Evolutionary conservation across 805 yeast genomes (phyloP).

Genomic region (Hanseniaspora guilliermondii): DNA sequence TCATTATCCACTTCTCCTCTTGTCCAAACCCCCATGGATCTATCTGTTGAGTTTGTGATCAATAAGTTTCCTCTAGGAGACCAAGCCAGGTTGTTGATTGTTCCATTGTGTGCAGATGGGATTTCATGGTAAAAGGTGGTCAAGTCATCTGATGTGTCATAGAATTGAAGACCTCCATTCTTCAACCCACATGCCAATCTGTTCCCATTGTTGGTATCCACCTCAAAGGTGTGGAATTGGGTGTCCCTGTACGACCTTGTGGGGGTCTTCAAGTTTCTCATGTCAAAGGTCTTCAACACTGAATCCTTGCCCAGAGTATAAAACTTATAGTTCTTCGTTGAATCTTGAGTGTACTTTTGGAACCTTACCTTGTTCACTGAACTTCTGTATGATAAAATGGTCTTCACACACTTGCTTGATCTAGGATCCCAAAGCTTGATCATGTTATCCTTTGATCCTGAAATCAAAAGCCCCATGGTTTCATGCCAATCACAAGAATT

Average conservation of each 20-base stretch:
- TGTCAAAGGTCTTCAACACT: slow-evolving; percentile 75
- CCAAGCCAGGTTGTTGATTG: slow-evolving; percentile 77
- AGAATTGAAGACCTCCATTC: slow-evolving; percentile 78
- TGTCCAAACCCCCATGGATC: slow-evolving; percentile 88
- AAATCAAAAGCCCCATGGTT: slow-evolving; percentile 65
- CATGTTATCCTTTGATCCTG: slow-evolving; percentile 91
- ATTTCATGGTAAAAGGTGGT: slow-evolving; percentile 37
- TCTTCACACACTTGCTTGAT: slow-evolving; percentile 55
- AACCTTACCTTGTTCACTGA: slow-evolving; percentile 78
- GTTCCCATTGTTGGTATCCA: slow-evolving; percentile 85
- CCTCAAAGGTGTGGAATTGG: slow-evolving; percentile 72
- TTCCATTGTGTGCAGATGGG: slow-evolving; percentile 90
- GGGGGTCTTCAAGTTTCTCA: slow-evolving; percentile 56
- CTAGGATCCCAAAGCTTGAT: slow-evolving; percentile 96
- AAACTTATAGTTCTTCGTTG: slow-evolving; percentile 36
- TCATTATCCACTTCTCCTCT: slow-evolving; percentile 55
- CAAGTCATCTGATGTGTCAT: slow-evolving; percentile 22
- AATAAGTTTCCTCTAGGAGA: slow-evolving; percentile 90
- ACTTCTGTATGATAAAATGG: slow-evolving; percentile 85
- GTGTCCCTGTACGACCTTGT: slow-evolving; percentile 34
- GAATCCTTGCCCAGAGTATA: slow-evolving; percentile 78
- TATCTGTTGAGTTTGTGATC: slow-evolving; percentile 87
- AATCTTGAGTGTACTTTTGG: slow-evolving; percentile 32
- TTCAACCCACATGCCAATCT: slow-evolving; percentile 75
- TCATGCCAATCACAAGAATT: slow-evolving; percentile 97